phyloP scores from a whole-genome alignment of 352 stramenopile genomes.

The Blastocystis hominis region DNA sequence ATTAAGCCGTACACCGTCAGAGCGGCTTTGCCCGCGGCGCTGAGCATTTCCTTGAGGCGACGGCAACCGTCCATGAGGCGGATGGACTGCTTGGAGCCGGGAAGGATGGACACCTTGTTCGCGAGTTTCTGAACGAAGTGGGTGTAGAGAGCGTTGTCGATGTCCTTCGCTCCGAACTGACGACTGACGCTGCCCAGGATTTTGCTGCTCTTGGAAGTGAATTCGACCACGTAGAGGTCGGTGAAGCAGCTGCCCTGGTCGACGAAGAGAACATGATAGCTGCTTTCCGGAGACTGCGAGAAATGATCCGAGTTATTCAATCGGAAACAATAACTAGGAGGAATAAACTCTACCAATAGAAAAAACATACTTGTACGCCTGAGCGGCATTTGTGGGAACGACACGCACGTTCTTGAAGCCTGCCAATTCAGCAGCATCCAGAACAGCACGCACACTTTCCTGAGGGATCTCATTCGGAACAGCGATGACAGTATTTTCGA shows the following conservation, averaged over 20 bases:
- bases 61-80: constrained; percentile 75
- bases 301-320: neutral
- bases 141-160: constrained; percentile 84
- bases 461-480: neutral
- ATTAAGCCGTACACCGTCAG: constrained; percentile 75
- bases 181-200: constrained; percentile 59
- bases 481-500: neutral
- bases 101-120: constrained; percentile 61
- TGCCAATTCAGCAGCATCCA: constrained; percentile 15
- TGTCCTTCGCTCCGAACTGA: constrained; percentile 87
- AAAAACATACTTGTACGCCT: constrained; percentile 31
- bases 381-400: neutral
- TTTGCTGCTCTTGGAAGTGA: neutral
- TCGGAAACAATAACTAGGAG: constrained; percentile 50
- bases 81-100: constrained; percentile 71
- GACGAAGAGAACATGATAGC: constrained; percentile 35
- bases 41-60: constrained; percentile 78
- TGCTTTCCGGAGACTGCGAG: neutral
- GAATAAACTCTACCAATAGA: neutral
- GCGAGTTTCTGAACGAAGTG: constrained; percentile 78
- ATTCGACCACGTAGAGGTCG: constrained; percentile 23
- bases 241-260: constrained; percentile 43
- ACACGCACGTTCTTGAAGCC: constrained; percentile 37
- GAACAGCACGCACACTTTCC: neutral
- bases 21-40: constrained; percentile 71